These are phyloP conservation scores for Aspergillus brunneoviolaceus DNA, from an alignment of 2,329 filamentous ascomycete genomes.

Conservation along the genomic window DNA sequence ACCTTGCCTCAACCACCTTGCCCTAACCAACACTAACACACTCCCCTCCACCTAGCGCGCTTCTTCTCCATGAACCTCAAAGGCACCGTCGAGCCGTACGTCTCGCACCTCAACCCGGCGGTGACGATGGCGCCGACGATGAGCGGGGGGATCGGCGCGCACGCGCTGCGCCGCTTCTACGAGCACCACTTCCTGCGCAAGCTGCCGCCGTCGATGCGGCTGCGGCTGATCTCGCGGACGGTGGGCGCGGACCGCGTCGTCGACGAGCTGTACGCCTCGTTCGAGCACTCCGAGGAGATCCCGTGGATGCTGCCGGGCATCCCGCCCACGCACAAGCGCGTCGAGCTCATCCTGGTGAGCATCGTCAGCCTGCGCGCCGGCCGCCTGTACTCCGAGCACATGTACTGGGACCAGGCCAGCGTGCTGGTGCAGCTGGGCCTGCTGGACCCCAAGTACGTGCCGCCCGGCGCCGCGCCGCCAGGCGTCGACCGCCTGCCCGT, in stretches of 20 bases:
- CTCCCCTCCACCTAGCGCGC: neutral
- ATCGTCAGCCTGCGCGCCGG: constrained; percentile 57
- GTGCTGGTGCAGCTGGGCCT: constrained; percentile 60
- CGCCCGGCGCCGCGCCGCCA: constrained; percentile 46
- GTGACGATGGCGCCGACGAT: constrained; percentile 38
- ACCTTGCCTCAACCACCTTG: too few relatives aligned
- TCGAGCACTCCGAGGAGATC: constrained; percentile 57
- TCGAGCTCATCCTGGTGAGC: constrained; percentile 58
- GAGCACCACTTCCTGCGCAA: constrained; percentile 55
- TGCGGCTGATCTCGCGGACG: constrained; percentile 59
- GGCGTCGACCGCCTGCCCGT: constrained; percentile 42
- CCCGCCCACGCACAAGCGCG: constrained; percentile 55
- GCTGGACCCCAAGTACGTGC: constrained; percentile 57
- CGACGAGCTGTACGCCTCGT: constrained; percentile 59
- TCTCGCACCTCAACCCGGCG: constrained; percentile 27
- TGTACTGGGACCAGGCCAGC: constrained; percentile 64
- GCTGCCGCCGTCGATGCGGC: constrained; percentile 51
- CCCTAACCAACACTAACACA: neutral
- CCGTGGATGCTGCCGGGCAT: constrained; percentile 62
- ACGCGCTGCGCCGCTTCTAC: constrained; percentile 54
- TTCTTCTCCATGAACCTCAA: constrained; percentile 34
- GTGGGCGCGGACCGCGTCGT: constrained; percentile 60
- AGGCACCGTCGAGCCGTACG: constrained; percentile 33
- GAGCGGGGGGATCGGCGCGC: constrained; percentile 43
- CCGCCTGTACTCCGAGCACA: constrained; percentile 56